Conservation (phyloP, 169 alveolate genomes). For the Fabrea salina region DNA sequence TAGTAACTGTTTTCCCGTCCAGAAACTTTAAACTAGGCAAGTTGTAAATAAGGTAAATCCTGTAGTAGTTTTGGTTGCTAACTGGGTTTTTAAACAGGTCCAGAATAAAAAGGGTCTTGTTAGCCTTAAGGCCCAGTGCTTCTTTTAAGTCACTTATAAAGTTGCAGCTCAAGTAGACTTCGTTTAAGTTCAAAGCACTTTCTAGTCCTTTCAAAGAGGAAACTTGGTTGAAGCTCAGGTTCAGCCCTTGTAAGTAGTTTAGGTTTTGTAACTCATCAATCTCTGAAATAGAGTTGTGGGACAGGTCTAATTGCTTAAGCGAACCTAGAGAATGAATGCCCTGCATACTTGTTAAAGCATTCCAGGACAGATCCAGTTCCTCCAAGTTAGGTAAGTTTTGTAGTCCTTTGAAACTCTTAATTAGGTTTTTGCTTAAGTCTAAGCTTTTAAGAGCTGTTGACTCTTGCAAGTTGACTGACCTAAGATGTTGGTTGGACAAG, state of each 20-base stretch:
- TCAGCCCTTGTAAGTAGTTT: not conserved
- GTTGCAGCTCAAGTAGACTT: constrained; percentile 78
- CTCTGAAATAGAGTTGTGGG: constrained; percentile 65
- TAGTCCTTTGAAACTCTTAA: not conserved
- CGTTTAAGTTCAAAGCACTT: constrained; percentile 67
- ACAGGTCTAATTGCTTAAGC: constrained; percentile 76
- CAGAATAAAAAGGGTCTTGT: constrained; percentile 66
- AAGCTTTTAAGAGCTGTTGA: not conserved
- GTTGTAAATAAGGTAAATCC: constrained; percentile 62
- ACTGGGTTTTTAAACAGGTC: constrained; percentile 72
- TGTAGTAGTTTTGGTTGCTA: constrained; percentile 54
- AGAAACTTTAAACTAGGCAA: constrained; percentile 60
- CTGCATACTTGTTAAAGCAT: constrained; percentile 60
- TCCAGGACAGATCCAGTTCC: constrained; percentile 58
- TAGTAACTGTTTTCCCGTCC: constrained; percentile 63
- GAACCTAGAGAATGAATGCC: constrained; percentile 54
- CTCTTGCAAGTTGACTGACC: not conserved
- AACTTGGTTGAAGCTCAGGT: constrained; percentile 75
- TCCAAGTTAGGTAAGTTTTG: not conserved
- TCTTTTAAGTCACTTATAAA: constrained; percentile 66
- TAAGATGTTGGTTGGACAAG: not conserved
- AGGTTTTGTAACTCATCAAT: constrained; percentile 45
- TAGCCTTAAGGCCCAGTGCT: constrained; percentile 59
- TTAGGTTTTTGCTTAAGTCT: not conserved
- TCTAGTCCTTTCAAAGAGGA: constrained; percentile 64